Percentiles rank a stretch among this genome's conserved stretches.
Conservation (phyloP, 129 eudicot species). For the Saussurea involucrata region DNA sequence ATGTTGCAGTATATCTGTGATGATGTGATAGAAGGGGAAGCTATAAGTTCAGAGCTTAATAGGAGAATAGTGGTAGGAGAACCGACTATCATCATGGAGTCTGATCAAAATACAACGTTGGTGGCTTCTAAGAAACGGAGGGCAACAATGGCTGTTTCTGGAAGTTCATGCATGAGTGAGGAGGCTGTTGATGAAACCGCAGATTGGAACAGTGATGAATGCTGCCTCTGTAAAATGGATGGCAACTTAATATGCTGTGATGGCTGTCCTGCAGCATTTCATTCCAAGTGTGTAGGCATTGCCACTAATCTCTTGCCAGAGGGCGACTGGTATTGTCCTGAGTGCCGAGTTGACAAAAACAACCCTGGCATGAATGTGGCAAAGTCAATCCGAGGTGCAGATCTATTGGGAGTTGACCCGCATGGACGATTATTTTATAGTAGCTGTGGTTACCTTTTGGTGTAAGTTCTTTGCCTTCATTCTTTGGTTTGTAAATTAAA, state of each 20-base stretch:
- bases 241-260: slow-evolving; percentile 95
- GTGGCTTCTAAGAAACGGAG: slow-evolving; percentile 38
- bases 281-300: slow-evolving; percentile 87
- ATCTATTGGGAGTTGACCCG: slow-evolving; percentile 69
- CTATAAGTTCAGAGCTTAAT: slow-evolving; percentile 64
- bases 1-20: slow-evolving; percentile 78
- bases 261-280: slow-evolving; percentile 96
- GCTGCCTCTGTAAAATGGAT: slow-evolving; percentile 93
- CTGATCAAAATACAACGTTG: slow-evolving; percentile 34
- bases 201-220: slow-evolving; percentile 89
- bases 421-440: slow-evolving; percentile 65
- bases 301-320: slow-evolving; percentile 67
- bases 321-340: slow-evolving; percentile 99
- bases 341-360: slow-evolving; percentile 57
- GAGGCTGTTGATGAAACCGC: slow-evolving; percentile 51
- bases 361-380: slow-evolving; percentile 42
- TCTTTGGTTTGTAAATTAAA: background rate
- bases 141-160: slow-evolving; percentile 38
- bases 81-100: slow-evolving; percentile 21
- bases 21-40: slow-evolving; percentile 74
- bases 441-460: slow-evolving; percentile 83
- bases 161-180: slow-evolving; percentile 49
- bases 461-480: slow-evolving; percentile 55
- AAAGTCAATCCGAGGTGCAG: slow-evolving; percentile 69
- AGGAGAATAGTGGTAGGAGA: slow-evolving; percentile 54